phyloP scores from a whole-genome alignment of 2,329 filamentous ascomycete genomes.

The Trichophyton rubrum region DNA sequence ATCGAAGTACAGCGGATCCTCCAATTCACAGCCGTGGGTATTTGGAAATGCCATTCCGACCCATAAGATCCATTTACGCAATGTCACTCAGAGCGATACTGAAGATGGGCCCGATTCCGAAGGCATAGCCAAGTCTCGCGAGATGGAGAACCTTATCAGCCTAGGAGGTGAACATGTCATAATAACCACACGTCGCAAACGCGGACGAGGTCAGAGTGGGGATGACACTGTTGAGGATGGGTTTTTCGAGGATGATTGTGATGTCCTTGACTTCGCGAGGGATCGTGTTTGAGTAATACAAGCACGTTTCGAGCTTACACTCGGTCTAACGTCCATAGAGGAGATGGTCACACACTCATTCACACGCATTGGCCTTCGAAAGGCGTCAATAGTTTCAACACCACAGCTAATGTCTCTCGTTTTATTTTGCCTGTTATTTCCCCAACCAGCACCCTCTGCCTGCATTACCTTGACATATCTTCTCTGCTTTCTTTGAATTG shows the following conservation, averaged over 20 bases:
- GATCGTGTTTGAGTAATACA: slow-evolving; percentile 35
- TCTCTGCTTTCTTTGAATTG: background rate
- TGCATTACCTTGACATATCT: background rate
- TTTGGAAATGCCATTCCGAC: slow-evolving; percentile 42
- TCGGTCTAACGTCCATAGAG: background rate
- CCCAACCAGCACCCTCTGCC: background rate
- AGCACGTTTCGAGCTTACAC: no score
- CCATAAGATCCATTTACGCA: slow-evolving; percentile 35
- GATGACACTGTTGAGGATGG: slow-evolving; percentile 41
- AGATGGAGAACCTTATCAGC: slow-evolving; percentile 39
- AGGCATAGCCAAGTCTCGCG: slow-evolving; percentile 19
- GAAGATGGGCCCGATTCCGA: slow-evolving; percentile 26
- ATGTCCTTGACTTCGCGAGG: slow-evolving; percentile 74
- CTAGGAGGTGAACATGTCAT: slow-evolving; percentile 61
- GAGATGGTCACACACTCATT: background rate
- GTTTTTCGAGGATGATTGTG: slow-evolving; percentile 88
- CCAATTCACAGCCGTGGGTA: slow-evolving; percentile 34
- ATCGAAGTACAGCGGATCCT: slow-evolving; percentile 27
- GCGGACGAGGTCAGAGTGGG: slow-evolving; percentile 24
- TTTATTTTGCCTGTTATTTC: background rate
- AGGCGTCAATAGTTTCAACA: background rate
- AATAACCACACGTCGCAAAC: slow-evolving; percentile 63
- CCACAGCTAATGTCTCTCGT: background rate
- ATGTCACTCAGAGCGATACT: slow-evolving; percentile 28
- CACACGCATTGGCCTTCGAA: background rate